These are phyloP conservation scores for Vitis hybrid DNA, from an alignment of 177 flowering plant species.

Conservation along the genomic window DNA sequence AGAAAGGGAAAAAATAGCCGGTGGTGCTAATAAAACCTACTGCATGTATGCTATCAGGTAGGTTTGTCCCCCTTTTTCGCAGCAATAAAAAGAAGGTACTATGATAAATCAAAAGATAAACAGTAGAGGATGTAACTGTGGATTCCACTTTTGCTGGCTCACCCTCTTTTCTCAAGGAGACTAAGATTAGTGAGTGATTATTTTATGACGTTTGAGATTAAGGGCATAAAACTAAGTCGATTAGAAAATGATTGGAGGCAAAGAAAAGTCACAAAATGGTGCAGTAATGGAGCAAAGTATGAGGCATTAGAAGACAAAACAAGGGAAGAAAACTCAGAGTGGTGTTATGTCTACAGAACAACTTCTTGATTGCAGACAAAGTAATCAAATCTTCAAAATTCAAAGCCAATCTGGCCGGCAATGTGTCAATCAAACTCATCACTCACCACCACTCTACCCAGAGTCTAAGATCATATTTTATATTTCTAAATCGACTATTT, in stretches of 20 bases:
- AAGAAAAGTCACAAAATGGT: neutral
- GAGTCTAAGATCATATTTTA: no score
- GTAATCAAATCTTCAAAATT: slow-evolving; percentile 10
- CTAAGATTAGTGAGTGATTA: neutral
- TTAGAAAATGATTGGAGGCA: slow-evolving; percentile 7
- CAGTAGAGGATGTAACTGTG: neutral
- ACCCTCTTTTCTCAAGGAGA: neutral
- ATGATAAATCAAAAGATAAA: slow-evolving; percentile 6
- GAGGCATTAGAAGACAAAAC: slow-evolving; percentile 6
- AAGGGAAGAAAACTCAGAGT: neutral
- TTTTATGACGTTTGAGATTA: neutral
- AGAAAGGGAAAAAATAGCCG: neutral
- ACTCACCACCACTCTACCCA: neutral
- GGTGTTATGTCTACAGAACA: neutral
- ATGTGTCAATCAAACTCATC: slow-evolving; percentile 9
- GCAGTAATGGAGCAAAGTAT: neutral
- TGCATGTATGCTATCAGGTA: neutral
- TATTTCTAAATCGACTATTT: neutral
- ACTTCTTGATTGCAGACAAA: slow-evolving; percentile 16
- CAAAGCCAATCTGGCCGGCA: slow-evolving; percentile 13
- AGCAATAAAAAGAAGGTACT: slow-evolving; percentile 5
- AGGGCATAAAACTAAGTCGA: neutral
- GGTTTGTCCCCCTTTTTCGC: slow-evolving; percentile 14
- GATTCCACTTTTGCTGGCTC: slow-evolving; percentile 4
- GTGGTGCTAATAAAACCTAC: slow-evolving; percentile 6